phyloP scores from a whole-genome alignment of 129 eudicot species.

The Kitagawia praeruptora region DNA sequence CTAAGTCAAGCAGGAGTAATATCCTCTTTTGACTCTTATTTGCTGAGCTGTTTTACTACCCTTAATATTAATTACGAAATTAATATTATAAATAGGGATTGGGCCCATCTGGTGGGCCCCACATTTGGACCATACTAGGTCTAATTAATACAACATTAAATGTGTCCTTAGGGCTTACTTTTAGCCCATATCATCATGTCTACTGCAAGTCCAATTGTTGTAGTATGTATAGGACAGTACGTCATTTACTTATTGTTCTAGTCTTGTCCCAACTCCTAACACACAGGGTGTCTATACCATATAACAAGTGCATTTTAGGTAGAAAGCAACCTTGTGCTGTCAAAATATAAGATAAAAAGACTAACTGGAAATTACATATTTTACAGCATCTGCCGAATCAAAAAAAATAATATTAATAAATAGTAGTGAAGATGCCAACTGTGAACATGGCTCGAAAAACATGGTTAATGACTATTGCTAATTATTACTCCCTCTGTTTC shows the following conservation, averaged over 20 bases:
- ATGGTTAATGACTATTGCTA: neutral
- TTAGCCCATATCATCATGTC: no score
- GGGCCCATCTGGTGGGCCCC: no score
- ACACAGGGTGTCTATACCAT: neutral
- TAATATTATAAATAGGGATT: no score
- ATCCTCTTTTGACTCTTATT: no score
- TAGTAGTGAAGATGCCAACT: neutral
- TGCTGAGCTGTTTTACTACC: no score
- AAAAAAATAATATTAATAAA: no score
- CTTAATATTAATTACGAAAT: no score
- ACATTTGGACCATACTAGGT: no score
- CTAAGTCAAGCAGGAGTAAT: no score
- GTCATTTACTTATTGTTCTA: neutral
- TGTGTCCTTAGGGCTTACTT: no score
- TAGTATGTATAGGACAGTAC: neutral
- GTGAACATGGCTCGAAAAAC: neutral
- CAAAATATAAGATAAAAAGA: neutral
- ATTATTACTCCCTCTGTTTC: no score
- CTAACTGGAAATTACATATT: neutral
- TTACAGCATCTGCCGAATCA: neutral
- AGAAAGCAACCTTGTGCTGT: neutral
- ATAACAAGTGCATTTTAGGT: neutral
- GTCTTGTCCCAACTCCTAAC: neutral
- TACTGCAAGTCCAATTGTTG: neutral
- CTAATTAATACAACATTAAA: no score